Conservation (phyloP, 306 rosid species). For the Begonia loranthoides region DNA sequence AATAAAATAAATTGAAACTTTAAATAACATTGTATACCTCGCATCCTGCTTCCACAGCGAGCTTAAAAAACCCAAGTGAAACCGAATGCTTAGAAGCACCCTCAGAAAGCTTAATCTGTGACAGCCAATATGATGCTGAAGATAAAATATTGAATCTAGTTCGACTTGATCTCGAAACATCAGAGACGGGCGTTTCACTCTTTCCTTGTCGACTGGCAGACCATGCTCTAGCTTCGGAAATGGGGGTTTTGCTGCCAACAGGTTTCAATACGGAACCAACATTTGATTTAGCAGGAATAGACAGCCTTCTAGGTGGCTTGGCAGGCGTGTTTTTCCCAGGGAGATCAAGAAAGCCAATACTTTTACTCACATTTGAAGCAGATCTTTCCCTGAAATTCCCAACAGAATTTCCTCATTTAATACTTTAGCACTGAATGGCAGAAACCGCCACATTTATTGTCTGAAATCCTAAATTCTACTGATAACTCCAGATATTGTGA, state of each 20-base stretch:
- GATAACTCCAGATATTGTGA: background rate
- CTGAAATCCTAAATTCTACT: no score
- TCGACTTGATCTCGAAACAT: constrained; percentile 33
- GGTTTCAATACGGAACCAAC: constrained; percentile 37
- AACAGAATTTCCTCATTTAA: background rate
- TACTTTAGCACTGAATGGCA: no score
- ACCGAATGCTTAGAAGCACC: constrained; percentile 54
- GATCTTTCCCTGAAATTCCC: constrained; percentile 32
- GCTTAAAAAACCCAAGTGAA: constrained; percentile 78
- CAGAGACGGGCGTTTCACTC: constrained; percentile 56
- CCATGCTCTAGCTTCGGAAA: constrained; percentile 48
- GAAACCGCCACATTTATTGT: no score
- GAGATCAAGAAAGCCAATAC: constrained; percentile 64
- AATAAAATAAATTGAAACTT: no score
- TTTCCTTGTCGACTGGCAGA: constrained; percentile 29
- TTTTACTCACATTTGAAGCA: constrained; percentile 48
- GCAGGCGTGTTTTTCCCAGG: constrained; percentile 66
- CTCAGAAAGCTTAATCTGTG: constrained; percentile 81
- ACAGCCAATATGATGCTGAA: constrained; percentile 70
- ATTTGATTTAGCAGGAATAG: constrained; percentile 48
- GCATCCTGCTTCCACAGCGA: constrained; percentile 75
- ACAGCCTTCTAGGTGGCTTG: constrained; percentile 88
- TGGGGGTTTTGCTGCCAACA: constrained; percentile 51
- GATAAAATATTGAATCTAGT: constrained; percentile 45
- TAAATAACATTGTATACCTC: constrained; percentile 32